Evolutionary conservation across 2,329 filamentous ascomycete genomes (phyloP).

Genomic region (Ophiostoma perfectum): DNA sequence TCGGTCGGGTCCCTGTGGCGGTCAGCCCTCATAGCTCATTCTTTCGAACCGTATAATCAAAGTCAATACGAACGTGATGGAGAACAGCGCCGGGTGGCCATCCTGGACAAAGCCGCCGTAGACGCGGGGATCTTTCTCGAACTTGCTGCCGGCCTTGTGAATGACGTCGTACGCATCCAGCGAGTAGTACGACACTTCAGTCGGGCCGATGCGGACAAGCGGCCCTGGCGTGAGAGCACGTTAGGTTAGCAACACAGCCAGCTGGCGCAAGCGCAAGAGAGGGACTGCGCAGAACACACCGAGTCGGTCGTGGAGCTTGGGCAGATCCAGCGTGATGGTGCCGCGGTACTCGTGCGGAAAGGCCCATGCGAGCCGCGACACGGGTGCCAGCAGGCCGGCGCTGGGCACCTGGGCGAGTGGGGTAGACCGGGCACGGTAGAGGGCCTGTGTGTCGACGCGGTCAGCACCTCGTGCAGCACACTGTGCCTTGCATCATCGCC

Average conservation of each 20-base stretch:
- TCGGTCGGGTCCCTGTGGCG: background rate
- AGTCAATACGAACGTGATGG: constrained; percentile 16
- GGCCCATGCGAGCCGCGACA: constrained; percentile 20
- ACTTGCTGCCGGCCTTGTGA: constrained; percentile 19
- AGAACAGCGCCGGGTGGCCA: constrained; percentile 20
- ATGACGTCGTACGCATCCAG: constrained; percentile 21
- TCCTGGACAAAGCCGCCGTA: constrained; percentile 24
- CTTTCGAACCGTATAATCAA: too few relatives aligned
- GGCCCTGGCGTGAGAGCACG: background rate
- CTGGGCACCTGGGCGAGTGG: constrained; percentile 12
- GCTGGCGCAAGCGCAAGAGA: background rate
- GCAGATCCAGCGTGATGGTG: constrained; percentile 21
- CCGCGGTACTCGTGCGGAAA: constrained; percentile 20
- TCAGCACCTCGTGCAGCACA: background rate
- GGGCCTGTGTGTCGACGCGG: background rate
- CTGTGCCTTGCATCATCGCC: background rate
- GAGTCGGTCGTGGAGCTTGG: constrained; percentile 15
- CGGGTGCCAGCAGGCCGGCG: constrained; percentile 17
- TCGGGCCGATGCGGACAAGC: constrained; percentile 22
- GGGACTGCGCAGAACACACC: background rate
- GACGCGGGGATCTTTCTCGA: constrained; percentile 21
- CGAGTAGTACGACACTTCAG: constrained; percentile 22
- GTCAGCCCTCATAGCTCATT: background rate
- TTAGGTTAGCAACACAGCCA: background rate
- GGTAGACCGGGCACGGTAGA: background rate